phyloP scores from a whole-genome alignment of 192 early-diverging fungal species.

The Mortierella antarctica region DNA sequence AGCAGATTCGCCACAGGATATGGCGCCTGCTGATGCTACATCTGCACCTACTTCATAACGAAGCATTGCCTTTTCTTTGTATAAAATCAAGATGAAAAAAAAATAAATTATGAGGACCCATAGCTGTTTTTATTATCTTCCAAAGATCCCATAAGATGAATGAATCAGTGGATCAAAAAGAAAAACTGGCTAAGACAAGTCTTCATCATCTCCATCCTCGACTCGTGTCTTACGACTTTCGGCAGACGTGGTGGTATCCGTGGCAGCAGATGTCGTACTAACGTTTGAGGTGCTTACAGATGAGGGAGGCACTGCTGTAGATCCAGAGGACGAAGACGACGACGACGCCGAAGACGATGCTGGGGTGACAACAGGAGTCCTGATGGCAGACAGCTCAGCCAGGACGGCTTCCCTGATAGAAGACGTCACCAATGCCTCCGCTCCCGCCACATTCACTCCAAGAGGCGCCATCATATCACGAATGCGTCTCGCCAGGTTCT shows the following conservation, averaged over 20 bases:
- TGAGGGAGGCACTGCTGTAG: neutral
- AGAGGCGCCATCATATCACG: slow-evolving; percentile 20
- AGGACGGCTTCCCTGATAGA: slow-evolving; percentile 17
- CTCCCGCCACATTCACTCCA: slow-evolving; percentile 1
- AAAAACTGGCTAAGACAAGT: neutral
- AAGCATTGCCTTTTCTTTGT: too few relatives aligned
- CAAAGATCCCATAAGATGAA: too few relatives aligned
- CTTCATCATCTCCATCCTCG: slow-evolving; percentile 12
- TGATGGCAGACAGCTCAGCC: slow-evolving; percentile 13
- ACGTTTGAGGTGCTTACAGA: neutral
- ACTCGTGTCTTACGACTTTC: slow-evolving; percentile 3
- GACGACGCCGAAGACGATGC: neutral
- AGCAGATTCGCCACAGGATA: slow-evolving; percentile 20
- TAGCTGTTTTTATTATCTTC: too few relatives aligned
- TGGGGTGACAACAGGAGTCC: neutral
- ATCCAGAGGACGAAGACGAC: slow-evolving; percentile 1
- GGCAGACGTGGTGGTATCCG: neutral
- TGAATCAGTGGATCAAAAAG: too few relatives aligned
- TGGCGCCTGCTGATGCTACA: neutral
- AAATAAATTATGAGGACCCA: too few relatives aligned
- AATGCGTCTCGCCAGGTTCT: slow-evolving; percentile 24
- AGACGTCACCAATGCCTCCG: neutral
- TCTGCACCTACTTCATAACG: too few relatives aligned
- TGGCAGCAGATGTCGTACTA: neutral
- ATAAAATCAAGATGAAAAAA: too few relatives aligned